Base-by-base conservation (phyloP, 1,284 basidiomycete genomes). In the Heliocybe sulcata region DNA sequence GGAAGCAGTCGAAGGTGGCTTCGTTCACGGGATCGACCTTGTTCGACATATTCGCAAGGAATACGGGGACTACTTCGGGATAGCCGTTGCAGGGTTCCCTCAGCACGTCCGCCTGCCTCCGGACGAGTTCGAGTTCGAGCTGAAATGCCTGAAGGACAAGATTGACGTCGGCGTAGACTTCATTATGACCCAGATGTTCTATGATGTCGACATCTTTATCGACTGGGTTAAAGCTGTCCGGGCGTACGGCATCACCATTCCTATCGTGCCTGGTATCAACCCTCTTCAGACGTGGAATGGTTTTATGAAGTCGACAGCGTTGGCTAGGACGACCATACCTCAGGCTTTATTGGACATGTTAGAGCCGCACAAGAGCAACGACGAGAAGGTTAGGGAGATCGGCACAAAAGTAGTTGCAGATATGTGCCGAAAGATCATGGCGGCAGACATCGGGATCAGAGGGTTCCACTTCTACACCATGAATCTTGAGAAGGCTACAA, bases 251-350 rank as follows among this genome's bases (percentile, higher is more conserved):
- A 97, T 99, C 70, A 92, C 85, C 0, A 80, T 96, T 23, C 96
- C 97, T 16, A 94, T 99, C 67, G 86, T 99, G 4, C 97, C 97
- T 22, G 93, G 93, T 38, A 91, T 99, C 65, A 95, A 94, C 73
- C 96, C 96, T 3, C 95, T 99, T 60, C 96, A 99, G 72, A 98
- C 93, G 35, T 98, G 94, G 88, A 94, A 95, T 62, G 95, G 94
- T 25, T 98, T 98, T 74, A 81, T 89, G 70, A 91, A 93, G 54
- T 93, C 95, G 59, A 95, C 95, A 6, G 87, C 81, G 62, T 79
- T 98, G 45, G 92, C 96, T 54, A 85, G 88, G 63, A 96, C 86
- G 22, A 66, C 82, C 25, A 93, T 99, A 27, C 96, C 97, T 0
- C 82, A 87, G 63, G 72, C 70, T 56, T 90, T 95, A 69, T 73